Conservation (phyloP, 148 eudicot genomes). For the Tetragonia tetragonoides region DNA sequence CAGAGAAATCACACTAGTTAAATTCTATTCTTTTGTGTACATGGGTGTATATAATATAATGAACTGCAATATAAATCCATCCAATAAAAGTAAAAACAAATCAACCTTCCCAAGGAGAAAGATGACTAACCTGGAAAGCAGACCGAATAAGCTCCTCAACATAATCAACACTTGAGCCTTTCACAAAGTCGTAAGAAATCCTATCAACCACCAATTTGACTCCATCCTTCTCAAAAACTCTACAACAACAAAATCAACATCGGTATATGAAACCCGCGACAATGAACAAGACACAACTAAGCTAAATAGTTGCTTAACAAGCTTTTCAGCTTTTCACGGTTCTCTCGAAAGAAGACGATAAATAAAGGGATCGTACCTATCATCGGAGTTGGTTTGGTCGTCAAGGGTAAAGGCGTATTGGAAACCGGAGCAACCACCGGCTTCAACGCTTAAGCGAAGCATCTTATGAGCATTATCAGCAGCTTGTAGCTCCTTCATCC, state of each 20-base stretch:
- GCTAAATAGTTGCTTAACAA: neutral
- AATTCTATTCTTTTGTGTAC: neutral
- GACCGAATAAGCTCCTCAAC: constrained; percentile 97
- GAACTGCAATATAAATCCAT: neutral
- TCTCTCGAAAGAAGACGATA: neutral
- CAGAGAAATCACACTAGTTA: neutral
- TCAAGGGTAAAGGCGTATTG: constrained; percentile 87
- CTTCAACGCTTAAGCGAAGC: constrained; percentile 92
- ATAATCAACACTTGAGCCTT: constrained; percentile 94
- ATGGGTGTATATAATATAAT: neutral
- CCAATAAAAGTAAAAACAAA: neutral
- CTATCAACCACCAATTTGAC: constrained; percentile 84
- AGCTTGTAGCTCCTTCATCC: constrained; percentile 86
- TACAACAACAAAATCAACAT: constrained; percentile 22
- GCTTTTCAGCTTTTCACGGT: neutral
- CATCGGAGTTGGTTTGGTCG: constrained; percentile 64
- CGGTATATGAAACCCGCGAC: neutral
- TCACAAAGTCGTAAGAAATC: constrained; percentile 89
- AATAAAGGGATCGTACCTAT: constrained; percentile 42
- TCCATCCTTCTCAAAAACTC: constrained; percentile 87
- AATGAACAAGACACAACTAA: neutral
- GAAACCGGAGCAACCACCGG: constrained; percentile 99
- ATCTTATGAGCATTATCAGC: constrained; percentile 56
- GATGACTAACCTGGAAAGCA: constrained; percentile 75
- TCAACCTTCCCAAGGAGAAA: neutral